Conservation (phyloP, 768 basidiomycete genomes). For the Naganishia onofrii region DNA sequence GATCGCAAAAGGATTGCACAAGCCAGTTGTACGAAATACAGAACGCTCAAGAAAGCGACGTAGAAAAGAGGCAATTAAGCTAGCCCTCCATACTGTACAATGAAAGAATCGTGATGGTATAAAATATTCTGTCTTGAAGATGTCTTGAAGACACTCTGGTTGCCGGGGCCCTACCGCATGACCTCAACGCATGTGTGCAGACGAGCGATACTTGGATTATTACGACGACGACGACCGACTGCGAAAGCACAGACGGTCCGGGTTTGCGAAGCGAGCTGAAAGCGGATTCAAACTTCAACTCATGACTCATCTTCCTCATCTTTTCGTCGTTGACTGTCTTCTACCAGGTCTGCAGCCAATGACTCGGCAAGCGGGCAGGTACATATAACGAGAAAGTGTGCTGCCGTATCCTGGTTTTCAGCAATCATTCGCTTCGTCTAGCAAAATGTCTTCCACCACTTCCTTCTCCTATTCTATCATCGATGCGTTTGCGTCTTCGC, state of each 20-base stretch:
- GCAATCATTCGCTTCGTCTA: background rate
- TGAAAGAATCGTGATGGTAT: background rate
- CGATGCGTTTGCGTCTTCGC: conserved; percentile 30
- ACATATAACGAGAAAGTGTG: background rate
- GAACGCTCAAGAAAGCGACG: background rate
- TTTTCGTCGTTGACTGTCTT: too few relatives aligned
- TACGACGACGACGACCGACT: too few relatives aligned
- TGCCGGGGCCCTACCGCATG: too few relatives aligned
- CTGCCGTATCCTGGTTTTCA: background rate
- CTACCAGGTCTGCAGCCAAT: too few relatives aligned
- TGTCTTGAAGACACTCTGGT: too few relatives aligned
- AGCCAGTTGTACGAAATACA: background rate
- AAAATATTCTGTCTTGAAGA: background rate
- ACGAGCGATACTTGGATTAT: too few relatives aligned
- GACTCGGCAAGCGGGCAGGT: background rate
- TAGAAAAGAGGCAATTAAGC: background rate
- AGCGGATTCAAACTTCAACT: too few relatives aligned
- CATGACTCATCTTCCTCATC: too few relatives aligned
- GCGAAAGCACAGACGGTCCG: too few relatives aligned
- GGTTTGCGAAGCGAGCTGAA: too few relatives aligned
- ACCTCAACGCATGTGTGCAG: too few relatives aligned
- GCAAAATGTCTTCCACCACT: conserved; percentile 5
- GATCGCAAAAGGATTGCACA: background rate
- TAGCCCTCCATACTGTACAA: background rate
- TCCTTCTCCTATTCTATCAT: conserved; percentile 18